Evolutionary conservation across 1,284 basidiomycete species (phyloP), one percentile per base, ranked within the genome.

Genomic region (Mycena sp.): DNA sequence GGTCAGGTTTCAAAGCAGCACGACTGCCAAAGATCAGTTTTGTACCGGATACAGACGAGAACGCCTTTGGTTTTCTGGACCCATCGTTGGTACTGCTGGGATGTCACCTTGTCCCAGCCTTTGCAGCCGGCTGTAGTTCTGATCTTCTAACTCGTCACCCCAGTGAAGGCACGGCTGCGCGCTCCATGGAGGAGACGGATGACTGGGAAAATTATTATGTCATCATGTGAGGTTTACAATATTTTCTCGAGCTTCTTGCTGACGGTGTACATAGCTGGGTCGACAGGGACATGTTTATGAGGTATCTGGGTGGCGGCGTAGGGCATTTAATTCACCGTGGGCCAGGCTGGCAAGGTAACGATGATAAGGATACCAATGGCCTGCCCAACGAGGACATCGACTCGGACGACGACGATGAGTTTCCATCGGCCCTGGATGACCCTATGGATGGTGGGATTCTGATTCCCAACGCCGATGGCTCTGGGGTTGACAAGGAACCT

Each of bases 21-120:
- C 57, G 61, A 12, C 48, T 73, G 21, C 65, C 63, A 21, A 61
- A 56, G 10, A 29, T 73, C 17, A 62, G 66, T 5, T 76, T 71
- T 61, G 54, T 73, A 0, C 43, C 64, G 17, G 58, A 63, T 10
- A 28, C 32, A 5, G 65, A 70, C 40, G 58, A 23, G 19, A 17
- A 52, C 14, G 69, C 71, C 3, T 75, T 75, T 53, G 69, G 69
- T 2, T 75, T 75, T 52, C 50, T 75, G 4, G 69, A 72, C 35
- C 74, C 71, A 0, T 26, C 29, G 0, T 32, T 59, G n/a, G 67
- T 73, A 11, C 45, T 73, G 17, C 70, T 69, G 3, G 69, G 54
- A n/a, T 56, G 48, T 26, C 72, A 74, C 35, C 50, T 75, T 2
- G 68, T 74, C 6, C 73, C 71, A 3, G 62, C 58, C 3, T 74